These are phyloP conservation scores for Plasmodium blacklocki DNA, from an alignment of 169 alveolate genomes.

Conservation along the genomic window DNA sequence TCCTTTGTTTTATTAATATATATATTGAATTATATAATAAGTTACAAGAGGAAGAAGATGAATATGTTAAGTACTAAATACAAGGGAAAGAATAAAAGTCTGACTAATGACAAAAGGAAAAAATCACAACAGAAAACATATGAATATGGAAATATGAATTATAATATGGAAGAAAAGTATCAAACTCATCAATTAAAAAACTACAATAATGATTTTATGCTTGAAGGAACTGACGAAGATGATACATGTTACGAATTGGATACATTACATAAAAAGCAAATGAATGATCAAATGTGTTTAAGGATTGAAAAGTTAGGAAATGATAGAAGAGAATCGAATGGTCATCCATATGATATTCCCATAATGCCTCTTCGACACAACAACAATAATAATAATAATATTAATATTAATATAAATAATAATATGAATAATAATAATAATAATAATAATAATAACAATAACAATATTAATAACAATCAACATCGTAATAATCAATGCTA, in stretches of 20 bases:
- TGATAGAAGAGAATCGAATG: background rate
- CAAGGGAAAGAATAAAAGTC: background rate
- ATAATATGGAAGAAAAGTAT: background rate
- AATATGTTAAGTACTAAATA: background rate
- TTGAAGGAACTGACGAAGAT: background rate
- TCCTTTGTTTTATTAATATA: slow-evolving; percentile 27
- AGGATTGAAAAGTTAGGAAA: background rate
- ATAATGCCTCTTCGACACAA: background rate
- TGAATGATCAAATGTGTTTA: background rate
- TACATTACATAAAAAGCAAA: background rate
- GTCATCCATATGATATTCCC: background rate
- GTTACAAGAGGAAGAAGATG: background rate
- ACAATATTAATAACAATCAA: background rate
- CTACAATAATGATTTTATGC: background rate
- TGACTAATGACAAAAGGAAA: background rate
- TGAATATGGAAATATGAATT: background rate
- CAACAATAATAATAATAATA: background rate
- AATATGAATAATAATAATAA: background rate
- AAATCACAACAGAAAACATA: background rate
- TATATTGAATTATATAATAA: slow-evolving; percentile 32
- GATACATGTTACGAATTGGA: background rate
- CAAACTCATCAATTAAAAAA: background rate
- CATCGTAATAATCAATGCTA: background rate
- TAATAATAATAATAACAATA: background rate
- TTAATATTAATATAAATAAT: background rate